Evolutionary conservation across 257 asterid species (phyloP), one percentile per base, ranked within the genome.

Genomic region (Fraxinus excelsior): DNA sequence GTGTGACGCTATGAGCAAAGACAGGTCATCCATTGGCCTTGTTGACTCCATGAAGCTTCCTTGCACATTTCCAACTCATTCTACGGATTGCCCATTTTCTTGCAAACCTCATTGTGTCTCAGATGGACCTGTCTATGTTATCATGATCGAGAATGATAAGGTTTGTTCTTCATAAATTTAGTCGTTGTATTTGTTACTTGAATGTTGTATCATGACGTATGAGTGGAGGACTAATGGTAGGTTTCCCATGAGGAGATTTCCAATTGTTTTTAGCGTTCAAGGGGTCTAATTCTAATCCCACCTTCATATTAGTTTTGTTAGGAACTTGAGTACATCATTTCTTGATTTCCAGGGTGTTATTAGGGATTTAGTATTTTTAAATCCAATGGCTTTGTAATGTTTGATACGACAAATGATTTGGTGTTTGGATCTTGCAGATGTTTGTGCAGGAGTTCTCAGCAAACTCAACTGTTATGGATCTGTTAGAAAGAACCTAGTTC

Each of bases 371-470:
- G 7, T 19, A n/a, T 13, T 25, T 49, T 32, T 66, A 19, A n/a
- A 44, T 29, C n/a, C 38, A 40, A 31, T 19, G 21, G 46, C 26
- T 51, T 26, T 23, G 35, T 72, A 35, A 42, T 62, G 42, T 38
- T 49, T 49, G 60, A 49, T 49, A 49, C 2, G 23, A 49, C 23
- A 31, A 69, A 34, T 71, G 44, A 66, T 67, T 6, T 40, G 25
- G 46, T 38, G 66, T 74, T 70, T 12, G 75, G 60, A n/a, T 49
- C 23, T 72, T 82, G 87, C 93, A 96, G 98, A 96, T 96, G 99
- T 93, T 98, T 0, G 99, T n/a, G n/a, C n/a, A n/a, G n/a, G n/a
- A 93, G 81, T 90, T 90, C 16, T 79, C 91, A 4, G 88, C 91
- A 38, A 88, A 91, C 84, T 86, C 99, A 18, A 87, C 97, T 0